Evolutionary conservation across 352 stramenopile genomes (phyloP).

Genomic region (Paralagenidium karlingii): DNA sequence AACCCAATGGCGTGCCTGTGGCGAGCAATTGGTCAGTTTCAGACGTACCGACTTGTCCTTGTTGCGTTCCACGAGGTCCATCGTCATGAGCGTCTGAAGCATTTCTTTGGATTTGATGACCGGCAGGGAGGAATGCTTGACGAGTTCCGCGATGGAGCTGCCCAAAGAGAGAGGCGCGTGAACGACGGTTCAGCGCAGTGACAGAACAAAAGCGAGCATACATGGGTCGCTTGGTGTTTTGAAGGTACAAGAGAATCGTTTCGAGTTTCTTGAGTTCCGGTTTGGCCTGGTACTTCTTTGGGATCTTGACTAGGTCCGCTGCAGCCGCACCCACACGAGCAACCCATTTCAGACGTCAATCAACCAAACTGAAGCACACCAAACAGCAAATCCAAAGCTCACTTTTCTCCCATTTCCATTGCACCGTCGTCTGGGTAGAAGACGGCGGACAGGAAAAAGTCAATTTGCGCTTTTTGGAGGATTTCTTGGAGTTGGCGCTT

Average conservation of each 20-base stretch:
- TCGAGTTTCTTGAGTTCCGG: constrained; percentile 76
- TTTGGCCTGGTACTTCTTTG: constrained; percentile 71
- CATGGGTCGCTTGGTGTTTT: too few species aligned
- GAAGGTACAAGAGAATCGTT: constrained; percentile 78
- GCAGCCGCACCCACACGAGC: background rate
- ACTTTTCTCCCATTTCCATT: constrained; percentile 79
- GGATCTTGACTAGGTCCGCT: constrained; percentile 70
- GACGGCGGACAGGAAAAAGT: background rate
- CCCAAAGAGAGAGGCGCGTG: background rate
- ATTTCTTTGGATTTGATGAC: constrained; percentile 84
- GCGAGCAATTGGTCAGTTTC: too few species aligned
- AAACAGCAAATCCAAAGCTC: too few species aligned
- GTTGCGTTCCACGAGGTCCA: constrained; percentile 62
- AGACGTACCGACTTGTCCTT: constrained; percentile 61
- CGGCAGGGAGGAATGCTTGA: constrained; percentile 60
- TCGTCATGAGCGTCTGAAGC: constrained; percentile 77
- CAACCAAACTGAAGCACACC: background rate
- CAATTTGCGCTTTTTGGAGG: constrained; percentile 50
- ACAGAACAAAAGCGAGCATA: background rate
- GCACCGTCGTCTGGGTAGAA: too few species aligned
- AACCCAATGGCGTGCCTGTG: too few species aligned
- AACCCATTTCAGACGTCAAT: background rate
- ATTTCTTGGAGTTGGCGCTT: constrained; percentile 33
- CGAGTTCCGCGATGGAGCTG: constrained; percentile 72
- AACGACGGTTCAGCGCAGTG: too few species aligned